Base-by-base conservation (phyloP, 2,329 filamentous ascomycete genomes). In the Apiospora koreana region DNA sequence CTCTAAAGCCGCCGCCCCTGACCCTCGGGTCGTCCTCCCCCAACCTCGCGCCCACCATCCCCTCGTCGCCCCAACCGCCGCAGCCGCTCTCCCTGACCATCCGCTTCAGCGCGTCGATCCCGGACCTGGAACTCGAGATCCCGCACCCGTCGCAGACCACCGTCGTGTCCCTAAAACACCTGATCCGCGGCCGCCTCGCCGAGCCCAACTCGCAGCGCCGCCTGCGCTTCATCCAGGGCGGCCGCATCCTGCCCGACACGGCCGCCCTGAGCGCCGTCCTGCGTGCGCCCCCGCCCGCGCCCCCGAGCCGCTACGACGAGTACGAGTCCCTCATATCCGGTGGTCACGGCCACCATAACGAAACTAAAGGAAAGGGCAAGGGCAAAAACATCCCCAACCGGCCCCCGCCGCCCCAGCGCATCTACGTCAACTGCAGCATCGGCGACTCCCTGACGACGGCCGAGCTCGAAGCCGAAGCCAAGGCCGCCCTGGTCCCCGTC, bases 401-500 rank as follows among this genome's bases (percentile, higher is more conserved):
- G 9, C 80, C 80, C 10, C 77, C 79, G 18, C 79, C 82, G 42
- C 73, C 81, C 1, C 84, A 85, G 46, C 87, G 92, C 62, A 88
- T 97, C 76, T 98, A 97, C 80, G 92, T 98, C 72, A 97, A 97
- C 84, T 98, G 95, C 86, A 95, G 94, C 73, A 93, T 98, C 71
- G 94, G 94, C 69, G 91, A 93, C 79, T 85, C 88, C 35, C 87
- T 98, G 16, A 88, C 92, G 0, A 79, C 87, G 16, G 78, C 85
- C 0, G 94, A 97, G 70, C 87, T 98, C 28, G 86, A 86, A 1
- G 86, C 85, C 18, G 95, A 97, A 83, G 87, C 88, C 42, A 80
- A 81, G 75, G 82, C 82, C 14, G 80, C 85, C 38, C 50, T 72
- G 6, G 67, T 73, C 31, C 31, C 71, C 25, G 50, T 67, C 66